These are phyloP conservation scores for Colletotrichum sp. DNA, from an alignment of 2,329 filamentous ascomycete genomes.

Conservation along the genomic window DNA sequence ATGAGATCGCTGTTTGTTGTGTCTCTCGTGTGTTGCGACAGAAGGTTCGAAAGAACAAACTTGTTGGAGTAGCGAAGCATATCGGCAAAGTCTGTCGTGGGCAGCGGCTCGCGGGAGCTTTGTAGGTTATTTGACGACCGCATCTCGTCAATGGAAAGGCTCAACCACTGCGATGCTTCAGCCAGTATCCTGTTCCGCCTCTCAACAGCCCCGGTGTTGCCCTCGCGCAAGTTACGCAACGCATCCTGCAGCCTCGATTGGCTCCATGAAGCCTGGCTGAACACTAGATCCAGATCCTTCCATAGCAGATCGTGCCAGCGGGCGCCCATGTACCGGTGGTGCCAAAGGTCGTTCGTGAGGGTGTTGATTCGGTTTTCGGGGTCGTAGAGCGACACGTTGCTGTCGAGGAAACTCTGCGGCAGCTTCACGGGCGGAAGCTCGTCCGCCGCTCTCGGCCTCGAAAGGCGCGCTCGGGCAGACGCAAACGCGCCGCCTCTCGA, in stretches of 20 bases:
- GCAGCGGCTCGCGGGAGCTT: conserved; percentile 7
- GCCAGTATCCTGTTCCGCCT: conserved; percentile 15
- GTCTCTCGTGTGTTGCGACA: conserved; percentile 15
- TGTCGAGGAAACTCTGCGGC: conserved; percentile 60
- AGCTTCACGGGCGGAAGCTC: conserved; percentile 57
- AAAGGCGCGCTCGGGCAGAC: conserved; percentile 33
- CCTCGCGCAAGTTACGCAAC: neutral
- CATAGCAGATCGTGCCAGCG: conserved; percentile 21
- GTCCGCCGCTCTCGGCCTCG: conserved; percentile 36
- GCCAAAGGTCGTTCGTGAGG: conserved; percentile 22
- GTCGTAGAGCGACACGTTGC: conserved; percentile 50
- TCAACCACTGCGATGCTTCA: conserved; percentile 18
- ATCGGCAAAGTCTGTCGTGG: conserved; percentile 18
- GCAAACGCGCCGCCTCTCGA: conserved; percentile 20
- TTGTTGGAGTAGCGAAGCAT: conserved; percentile 18
- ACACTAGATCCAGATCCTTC: conserved; percentile 18
- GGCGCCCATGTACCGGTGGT: conserved; percentile 19
- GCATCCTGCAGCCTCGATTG: conserved; percentile 6
- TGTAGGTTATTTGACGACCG: conserved; percentile 5
- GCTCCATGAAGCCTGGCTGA: conserved; percentile 17
- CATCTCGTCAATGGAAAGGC: conserved; percentile 17
- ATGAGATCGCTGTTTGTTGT: neutral
- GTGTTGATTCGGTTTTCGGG: conserved; percentile 21
- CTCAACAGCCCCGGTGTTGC: conserved; percentile 10
- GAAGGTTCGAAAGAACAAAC: conserved; percentile 10